Evolutionary conservation across 441 rosid genomes (phyloP).

Genomic region (Pelargonium australe): DNA sequence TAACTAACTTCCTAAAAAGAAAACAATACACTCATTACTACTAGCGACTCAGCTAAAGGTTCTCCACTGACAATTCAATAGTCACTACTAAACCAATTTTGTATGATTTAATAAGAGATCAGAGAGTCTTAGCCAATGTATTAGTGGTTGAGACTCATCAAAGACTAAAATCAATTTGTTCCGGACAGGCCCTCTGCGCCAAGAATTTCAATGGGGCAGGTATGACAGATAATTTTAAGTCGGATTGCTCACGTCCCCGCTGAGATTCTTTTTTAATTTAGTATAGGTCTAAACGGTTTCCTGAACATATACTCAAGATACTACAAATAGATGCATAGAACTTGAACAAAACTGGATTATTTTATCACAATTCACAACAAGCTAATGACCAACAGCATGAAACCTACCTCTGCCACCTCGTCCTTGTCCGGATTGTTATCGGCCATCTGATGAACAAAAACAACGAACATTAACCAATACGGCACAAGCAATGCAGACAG

Average conservation of each 20-base stretch:
- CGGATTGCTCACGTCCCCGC: too few species aligned
- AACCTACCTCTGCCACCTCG: slow-evolving; percentile 52
- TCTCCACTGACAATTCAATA: background rate
- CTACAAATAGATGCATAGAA: background rate
- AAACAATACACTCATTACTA: background rate
- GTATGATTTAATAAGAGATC: too few species aligned
- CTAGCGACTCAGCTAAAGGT: background rate
- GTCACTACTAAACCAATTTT: background rate
- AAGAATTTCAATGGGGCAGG: too few species aligned
- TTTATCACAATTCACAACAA: background rate
- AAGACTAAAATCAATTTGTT: background rate
- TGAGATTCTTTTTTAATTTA: too few species aligned
- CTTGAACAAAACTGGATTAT: too few species aligned
- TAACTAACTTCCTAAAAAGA: background rate
- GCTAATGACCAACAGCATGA: background rate
- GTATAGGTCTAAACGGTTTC: background rate
- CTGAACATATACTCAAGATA: background rate
- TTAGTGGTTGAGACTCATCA: background rate
- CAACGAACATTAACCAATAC: background rate
- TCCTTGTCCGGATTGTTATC: slow-evolving; percentile 41
- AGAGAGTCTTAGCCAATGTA: too few species aligned
- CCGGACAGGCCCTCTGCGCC: too few species aligned
- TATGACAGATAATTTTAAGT: too few species aligned
- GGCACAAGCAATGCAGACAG: too few species aligned
- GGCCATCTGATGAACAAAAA: slow-evolving; percentile 34